Conservation (phyloP, 2,329 filamentous ascomycete genomes). For the Colletotrichum sp. region DNA sequence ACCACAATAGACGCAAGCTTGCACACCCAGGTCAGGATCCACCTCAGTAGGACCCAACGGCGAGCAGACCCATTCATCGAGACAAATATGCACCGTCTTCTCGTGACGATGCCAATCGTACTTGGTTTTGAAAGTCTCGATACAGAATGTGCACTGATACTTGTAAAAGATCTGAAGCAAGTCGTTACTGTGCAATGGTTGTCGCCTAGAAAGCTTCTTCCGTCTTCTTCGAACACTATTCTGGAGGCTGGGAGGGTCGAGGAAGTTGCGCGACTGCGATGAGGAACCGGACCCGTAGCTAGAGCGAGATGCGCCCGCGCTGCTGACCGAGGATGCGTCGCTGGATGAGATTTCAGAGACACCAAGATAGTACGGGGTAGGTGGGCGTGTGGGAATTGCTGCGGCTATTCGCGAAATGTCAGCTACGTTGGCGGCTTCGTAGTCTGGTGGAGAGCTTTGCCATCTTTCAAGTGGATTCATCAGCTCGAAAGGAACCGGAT, state of each 20-base stretch:
- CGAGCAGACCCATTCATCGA: constrained; percentile 49
- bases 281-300: background rate
- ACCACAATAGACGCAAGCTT: constrained; percentile 41
- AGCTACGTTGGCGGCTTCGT: background rate
- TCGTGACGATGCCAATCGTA: constrained; percentile 56
- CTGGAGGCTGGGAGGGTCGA: background rate
- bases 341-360: background rate
- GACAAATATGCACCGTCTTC: constrained; percentile 47
- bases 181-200: background rate
- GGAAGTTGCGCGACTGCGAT: background rate
- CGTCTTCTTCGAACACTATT: background rate
- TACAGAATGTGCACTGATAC: constrained; percentile 49
- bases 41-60: constrained; percentile 38
- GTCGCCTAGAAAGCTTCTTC: background rate
- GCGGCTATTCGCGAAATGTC: background rate
- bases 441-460: background rate
- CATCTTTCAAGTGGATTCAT: background rate
- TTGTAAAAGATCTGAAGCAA: background rate
- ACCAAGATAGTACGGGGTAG: background rate
- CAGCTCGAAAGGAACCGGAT: background rate
- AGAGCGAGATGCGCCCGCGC: background rate
- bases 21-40: constrained; percentile 43
- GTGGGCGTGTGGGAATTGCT: background rate
- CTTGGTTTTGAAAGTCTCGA: constrained; percentile 46
- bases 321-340: background rate